These are phyloP conservation scores for Tubosaeta sp. DNA, from an alignment of 768 basidiomycete genomes.

Conservation along the genomic window DNA sequence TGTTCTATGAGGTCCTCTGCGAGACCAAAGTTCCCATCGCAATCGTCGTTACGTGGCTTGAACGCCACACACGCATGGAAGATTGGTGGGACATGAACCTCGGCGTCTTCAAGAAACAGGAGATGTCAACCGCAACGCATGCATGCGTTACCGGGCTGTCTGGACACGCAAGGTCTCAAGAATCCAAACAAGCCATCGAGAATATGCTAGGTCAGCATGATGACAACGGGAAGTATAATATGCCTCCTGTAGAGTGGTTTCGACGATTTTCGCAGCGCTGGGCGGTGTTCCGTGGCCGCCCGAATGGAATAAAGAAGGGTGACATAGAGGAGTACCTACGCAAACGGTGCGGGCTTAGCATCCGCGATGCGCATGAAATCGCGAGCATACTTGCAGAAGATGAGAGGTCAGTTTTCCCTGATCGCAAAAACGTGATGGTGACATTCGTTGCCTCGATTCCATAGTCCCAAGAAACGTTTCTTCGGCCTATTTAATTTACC, in stretches of 20 bases:
- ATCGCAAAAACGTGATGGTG: background rate
- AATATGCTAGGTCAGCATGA: background rate
- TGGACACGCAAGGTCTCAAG: background rate
- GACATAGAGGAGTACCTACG: background rate
- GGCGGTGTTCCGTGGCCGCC: background rate
- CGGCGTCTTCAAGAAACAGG: background rate
- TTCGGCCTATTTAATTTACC: background rate
- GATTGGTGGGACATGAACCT: constrained; percentile 1
- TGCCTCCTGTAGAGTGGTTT: constrained; percentile 1
- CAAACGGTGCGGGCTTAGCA: background rate
- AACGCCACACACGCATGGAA: background rate
- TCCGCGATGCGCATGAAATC: background rate
- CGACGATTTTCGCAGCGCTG: background rate
- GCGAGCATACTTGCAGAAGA: background rate
- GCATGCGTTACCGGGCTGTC: constrained; percentile 3
- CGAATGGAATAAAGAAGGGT: background rate
- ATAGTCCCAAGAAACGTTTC: background rate
- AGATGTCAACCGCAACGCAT: background rate
- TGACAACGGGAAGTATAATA: background rate
- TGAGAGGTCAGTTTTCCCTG: background rate
- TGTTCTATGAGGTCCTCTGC: constrained; percentile 3
- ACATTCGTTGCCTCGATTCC: background rate
- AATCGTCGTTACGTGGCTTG: constrained; percentile 2
- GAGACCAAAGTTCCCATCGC: background rate
- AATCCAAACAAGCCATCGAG: background rate